Evolutionary conservation across 164 flowering plant species (phyloP).

Genomic region (Kingdonia uniflora): DNA sequence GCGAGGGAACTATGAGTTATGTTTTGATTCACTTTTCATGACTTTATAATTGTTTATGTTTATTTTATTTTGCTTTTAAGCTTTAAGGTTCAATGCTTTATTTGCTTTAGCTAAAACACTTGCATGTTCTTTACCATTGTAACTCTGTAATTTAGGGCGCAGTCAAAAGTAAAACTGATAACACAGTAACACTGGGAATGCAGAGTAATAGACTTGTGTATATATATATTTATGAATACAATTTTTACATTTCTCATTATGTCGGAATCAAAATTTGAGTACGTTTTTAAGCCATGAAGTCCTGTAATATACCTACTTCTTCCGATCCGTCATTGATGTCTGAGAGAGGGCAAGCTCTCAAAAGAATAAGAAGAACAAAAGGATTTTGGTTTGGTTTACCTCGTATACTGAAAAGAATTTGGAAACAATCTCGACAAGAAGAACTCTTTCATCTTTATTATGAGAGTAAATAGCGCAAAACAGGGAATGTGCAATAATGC

Average conservation of each 20-base stretch:
- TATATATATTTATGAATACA: no score
- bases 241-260: no score
- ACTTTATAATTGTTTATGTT: slow-evolving; percentile 5
- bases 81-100: not conserved
- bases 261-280: no score
- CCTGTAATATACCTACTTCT: not conserved
- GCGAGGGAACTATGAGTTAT: slow-evolving; percentile 7
- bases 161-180: no score
- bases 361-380: not conserved
- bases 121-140: not conserved
- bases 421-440: slow-evolving; percentile 50
- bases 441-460: slow-evolving; percentile 46
- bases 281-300: no score
- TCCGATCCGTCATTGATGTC: not conserved
- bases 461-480: slow-evolving; percentile 47
- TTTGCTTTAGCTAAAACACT: not conserved
- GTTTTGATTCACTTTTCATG: slow-evolving; percentile 19
- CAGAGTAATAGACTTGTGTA: no score
- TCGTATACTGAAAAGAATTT: slow-evolving; percentile 34
- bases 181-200: no score
- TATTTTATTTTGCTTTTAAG: not conserved
- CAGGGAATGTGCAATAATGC: slow-evolving; percentile 79
- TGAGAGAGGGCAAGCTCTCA: not conserved
- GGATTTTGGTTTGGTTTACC: not conserved
- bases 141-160: no score